These are phyloP conservation scores for Rubroshorea leprosula DNA, from an alignment of 345 rosid genomes.

Conservation along the genomic window DNA sequence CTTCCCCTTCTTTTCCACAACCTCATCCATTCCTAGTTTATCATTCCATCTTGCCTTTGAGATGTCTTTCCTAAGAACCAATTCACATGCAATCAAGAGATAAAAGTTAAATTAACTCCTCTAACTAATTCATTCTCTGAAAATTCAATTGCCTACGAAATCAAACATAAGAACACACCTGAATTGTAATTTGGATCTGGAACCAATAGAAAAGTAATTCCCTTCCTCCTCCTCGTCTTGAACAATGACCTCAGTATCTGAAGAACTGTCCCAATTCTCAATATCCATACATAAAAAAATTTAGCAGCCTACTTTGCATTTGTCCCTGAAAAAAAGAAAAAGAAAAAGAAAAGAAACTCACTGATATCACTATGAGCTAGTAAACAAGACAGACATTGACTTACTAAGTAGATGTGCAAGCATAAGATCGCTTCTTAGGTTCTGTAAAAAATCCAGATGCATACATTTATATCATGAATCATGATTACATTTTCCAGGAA, in stretches of 20 bases:
- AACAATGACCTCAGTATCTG: background rate
- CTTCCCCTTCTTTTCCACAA: slow-evolving; percentile 34
- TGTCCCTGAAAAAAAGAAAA: no score
- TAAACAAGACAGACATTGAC: no score
- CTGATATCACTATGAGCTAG: no score
- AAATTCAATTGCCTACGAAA: background rate
- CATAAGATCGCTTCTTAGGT: no score
- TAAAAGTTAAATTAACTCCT: background rate
- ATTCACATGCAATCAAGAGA: background rate
- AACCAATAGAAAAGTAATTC: slow-evolving; percentile 11
- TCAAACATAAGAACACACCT: slow-evolving; percentile 10
- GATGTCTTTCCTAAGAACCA: background rate
- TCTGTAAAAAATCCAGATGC: no score
- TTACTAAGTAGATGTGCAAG: no score
- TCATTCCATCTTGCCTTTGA: background rate
- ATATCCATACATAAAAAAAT: background rate
- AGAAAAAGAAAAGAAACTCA: no score
- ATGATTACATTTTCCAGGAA: no score
- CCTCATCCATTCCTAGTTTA: background rate
- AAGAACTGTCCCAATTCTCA: background rate
- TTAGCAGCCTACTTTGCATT: background rate
- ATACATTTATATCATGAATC: no score
- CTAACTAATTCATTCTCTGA: background rate
- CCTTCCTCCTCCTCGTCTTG: slow-evolving; percentile 17
- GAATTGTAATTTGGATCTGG: slow-evolving; percentile 20